These are phyloP conservation scores for Kingdonia uniflora DNA, from an alignment of 164 flowering plant species.

Conservation along the genomic window DNA sequence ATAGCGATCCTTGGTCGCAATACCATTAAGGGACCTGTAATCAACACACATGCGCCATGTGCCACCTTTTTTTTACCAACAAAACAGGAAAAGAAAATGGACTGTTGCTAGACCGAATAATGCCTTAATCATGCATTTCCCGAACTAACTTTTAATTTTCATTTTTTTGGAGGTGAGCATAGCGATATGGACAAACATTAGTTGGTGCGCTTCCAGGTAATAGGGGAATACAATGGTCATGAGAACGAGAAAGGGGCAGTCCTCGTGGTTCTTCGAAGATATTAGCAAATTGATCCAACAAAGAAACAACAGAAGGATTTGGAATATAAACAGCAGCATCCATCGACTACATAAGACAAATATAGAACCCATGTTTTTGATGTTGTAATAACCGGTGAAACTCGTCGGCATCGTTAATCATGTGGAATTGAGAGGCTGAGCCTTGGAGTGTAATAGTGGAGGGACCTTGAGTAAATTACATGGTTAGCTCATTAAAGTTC, in stretches of 20 bases:
- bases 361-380: no score
- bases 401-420: no score
- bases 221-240: conserved; percentile 3
- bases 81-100: not conserved
- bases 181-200: conserved; percentile 4
- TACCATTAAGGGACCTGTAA: not conserved
- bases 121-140: not conserved
- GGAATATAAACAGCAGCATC: no score
- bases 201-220: not conserved
- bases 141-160: not conserved
- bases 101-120: not conserved
- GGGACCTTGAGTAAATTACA: no score
- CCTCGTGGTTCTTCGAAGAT: not conserved
- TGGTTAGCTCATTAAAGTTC: no score
- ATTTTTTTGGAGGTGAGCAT: not conserved
- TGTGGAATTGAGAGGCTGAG: no score
- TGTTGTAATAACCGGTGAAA: no score
- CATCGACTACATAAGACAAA: no score
- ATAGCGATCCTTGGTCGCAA: not conserved
- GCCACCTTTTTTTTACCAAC: not conserved
- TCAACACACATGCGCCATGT: not conserved
- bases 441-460: no score
- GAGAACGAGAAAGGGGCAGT: not conserved
- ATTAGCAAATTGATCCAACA: not conserved
- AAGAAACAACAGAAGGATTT: no score